Base-by-base conservation (phyloP, 371 early-diverging fungal genomes). In the Syncephalastrum monosporum region DNA sequence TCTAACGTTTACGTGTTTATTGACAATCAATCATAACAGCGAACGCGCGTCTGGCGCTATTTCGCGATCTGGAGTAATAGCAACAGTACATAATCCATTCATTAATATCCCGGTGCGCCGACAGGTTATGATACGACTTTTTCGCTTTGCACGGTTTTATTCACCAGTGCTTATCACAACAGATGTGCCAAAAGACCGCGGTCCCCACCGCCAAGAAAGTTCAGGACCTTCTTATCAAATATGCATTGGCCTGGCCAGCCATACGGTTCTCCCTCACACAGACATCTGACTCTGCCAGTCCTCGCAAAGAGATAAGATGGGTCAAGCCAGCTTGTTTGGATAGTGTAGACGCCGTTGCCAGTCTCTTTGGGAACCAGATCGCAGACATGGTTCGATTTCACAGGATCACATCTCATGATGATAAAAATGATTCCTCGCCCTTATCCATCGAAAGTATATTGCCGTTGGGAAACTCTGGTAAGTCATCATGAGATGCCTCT, bases 81-180 rank as follows among this genome's bases (percentile, higher is more conserved):
- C 79, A 1, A 41, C 53, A 14, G 70, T 77, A 3, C 15, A 69
- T 21, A 56, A 67, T 24, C 74, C 81, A 8, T 79, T 83, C 45
- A 53, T 59, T 44, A 55, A 68, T 23, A 21, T 76, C 7, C 82
- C 83, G 3, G 83, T 81, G 0, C 68, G 83, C 57, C 59, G 73
- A 56, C 73, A 79, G 58, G 68, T 66, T 55, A 43, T 23, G 13
- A 10, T 15, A 15, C 41, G 4, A 7, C 5, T n/a, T 16, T 44
- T 43, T 8, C 14, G 16, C 17, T 42, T 54, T 24, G 27, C 49
- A 56, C 38, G 49, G 38, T 10, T 16, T 27, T 51, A 51, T 51
- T 17, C 33, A 21, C 33, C 2, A 27, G 16, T 4, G 15, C 29
- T 16, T 38, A 27, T 7, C 4, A 27, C 4, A 4, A 12, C 17